A percentile compares a stretch with the other conserved stretches of the same genome.
Conservation (phyloP, 2,329 filamentous ascomycete species). For the Lasiodiplodia theobromae region DNA sequence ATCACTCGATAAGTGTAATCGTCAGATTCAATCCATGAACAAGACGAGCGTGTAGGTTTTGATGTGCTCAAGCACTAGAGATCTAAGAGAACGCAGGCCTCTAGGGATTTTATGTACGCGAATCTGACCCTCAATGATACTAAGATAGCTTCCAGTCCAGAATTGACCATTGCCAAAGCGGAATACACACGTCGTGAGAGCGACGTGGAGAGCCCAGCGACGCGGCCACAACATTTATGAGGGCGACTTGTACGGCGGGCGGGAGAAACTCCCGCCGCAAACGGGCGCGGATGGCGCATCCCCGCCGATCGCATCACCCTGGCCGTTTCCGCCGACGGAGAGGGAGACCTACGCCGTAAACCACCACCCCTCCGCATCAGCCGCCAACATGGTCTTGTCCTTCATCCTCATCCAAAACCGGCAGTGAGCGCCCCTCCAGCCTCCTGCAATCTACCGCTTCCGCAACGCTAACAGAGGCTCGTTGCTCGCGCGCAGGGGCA, state of each 20-base stretch:
- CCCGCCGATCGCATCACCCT: constrained; percentile 23
- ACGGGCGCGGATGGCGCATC: neutral
- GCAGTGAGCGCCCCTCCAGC: constrained; percentile 63
- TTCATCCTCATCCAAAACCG: constrained; percentile 91
- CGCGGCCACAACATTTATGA: constrained; percentile 11
- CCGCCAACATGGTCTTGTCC: constrained; percentile 70
- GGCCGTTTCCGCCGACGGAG: constrained; percentile 14
- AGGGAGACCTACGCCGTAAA: neutral
- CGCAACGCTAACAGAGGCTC: constrained; percentile 14
- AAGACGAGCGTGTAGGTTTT: too few species aligned
- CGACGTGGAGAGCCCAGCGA: neutral
- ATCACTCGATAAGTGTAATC: too few species aligned
- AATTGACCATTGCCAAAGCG: neutral
- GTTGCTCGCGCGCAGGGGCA: constrained; percentile 70
- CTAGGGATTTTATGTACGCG: neutral
- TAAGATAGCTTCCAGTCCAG: neutral
- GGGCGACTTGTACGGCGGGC: constrained; percentile 11
- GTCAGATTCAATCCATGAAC: too few species aligned
- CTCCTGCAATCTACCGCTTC: neutral
- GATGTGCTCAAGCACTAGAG: too few species aligned
- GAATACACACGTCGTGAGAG: neutral
- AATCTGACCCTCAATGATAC: neutral
- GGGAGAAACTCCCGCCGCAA: constrained; percentile 28
- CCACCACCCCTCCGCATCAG: constrained; percentile 9
- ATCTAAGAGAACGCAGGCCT: neutral